phyloP scores from a whole-genome alignment of 768 basidiomycete genomes.

The Dendrothele bispora region DNA sequence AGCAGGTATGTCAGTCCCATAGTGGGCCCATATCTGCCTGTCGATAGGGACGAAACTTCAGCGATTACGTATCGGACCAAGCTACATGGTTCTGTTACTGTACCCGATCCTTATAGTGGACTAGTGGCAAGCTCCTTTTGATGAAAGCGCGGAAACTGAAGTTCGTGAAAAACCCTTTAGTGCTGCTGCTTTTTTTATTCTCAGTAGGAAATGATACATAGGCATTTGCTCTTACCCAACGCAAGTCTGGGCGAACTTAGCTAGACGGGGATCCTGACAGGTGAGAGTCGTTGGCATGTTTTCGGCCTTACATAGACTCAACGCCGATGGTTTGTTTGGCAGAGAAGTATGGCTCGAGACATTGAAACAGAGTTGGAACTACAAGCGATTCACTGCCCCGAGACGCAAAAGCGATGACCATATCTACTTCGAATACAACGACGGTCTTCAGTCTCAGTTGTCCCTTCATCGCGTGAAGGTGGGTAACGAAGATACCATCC shows the following conservation, averaged over 20 bases:
- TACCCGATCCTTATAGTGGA: conserved; percentile 1
- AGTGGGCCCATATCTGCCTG: not conserved
- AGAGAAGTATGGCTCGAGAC: conserved; percentile 1
- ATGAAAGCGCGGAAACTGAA: conserved; percentile 3
- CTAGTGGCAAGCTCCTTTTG: conserved; percentile 1
- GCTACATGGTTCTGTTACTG: conserved; percentile 2
- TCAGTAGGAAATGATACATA: not conserved
- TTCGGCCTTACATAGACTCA: not conserved
- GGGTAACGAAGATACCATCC: conserved; percentile 2
- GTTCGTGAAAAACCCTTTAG: not conserved
- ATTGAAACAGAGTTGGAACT: conserved; percentile 4
- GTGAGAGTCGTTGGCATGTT: not conserved
- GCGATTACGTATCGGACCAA: not conserved
- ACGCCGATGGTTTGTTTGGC: not conserved
- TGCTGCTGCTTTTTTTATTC: not conserved
- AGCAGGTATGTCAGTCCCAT: not conserved
- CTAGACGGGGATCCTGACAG: conserved; percentile 4
- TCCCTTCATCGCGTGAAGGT: conserved; percentile 1
- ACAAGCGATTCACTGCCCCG: not conserved
- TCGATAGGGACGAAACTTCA: conserved; percentile 3
- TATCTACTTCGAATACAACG: conserved; percentile 3
- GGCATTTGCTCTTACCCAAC: not conserved
- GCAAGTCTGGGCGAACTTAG: conserved; percentile 1
- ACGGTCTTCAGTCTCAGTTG: conserved; percentile 4
- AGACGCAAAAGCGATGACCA: conserved; percentile 5